Evolutionary conservation across 208 protist genomes (phyloP), one percentile per base, ranked within the genome.

Genomic region (Leishmania tarentolae): DNA sequence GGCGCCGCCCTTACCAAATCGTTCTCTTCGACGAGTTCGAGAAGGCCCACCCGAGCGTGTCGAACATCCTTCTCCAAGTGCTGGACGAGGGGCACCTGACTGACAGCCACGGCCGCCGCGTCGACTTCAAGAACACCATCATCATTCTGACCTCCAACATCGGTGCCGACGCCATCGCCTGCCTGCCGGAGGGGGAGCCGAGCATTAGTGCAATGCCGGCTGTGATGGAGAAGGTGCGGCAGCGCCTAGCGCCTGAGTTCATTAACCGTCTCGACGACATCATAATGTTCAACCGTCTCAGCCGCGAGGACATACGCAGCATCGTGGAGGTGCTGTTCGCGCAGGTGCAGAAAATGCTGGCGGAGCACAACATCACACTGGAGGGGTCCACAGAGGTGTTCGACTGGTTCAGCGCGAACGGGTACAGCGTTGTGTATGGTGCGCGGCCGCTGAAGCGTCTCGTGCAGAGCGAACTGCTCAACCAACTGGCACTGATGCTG

Each of bases 11-110:
- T 2, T 99, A 99, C 86, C 90, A 92, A 75, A 98, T 99, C 35
- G 93, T 99, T 7, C 90, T 99, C 9, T 99, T 99, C 76, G 99
- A 99, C 84, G 99, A 99, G 87, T 92, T 99, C 57, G 99, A 99
- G 90, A 99, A 99, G 93, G 99, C 99, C 6, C 99, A 99, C 87
- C 93, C 87, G 70, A 91, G 90, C 75, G 95, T 99, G 24, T 95
- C 93, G 70, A 99, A 99, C 84, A 91, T 99, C 46, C 91, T 99
- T 0, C 88, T 99, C 17, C 99, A 99, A 87, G 92, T 99, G 21
- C 91, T 99, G 2, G 99, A 99, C 85, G 99, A 99, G 72, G 99
- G 98, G 9, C 91, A 98, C 78, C 88, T 99, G 7, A 99, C 99
- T 24, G 99, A 99, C 91, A 93, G 91, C 72, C 93, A 99, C 84